A percentile compares a stretch with the other conserved stretches of the same genome.
These are phyloP conservation scores for Choiromyces venosus DNA, from an alignment of 495 filamentous ascomycete genomes.

Conservation along the genomic window DNA sequence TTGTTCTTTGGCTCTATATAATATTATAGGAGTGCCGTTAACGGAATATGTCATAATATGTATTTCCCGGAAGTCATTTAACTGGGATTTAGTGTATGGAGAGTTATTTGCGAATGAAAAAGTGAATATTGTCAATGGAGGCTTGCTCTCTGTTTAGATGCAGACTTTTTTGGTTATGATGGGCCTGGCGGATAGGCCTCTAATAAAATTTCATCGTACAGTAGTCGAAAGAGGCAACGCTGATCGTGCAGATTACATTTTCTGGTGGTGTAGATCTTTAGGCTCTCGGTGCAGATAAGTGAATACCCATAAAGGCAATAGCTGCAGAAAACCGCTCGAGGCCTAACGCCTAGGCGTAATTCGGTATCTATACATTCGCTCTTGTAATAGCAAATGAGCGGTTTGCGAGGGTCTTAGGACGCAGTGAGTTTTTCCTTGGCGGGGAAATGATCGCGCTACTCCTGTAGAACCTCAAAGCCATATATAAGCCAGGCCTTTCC, in stretches of 20 bases:
- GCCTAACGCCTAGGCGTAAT: background rate
- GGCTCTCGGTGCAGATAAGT: background rate
- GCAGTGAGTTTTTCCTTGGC: constrained; percentile 1
- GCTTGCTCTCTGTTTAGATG: too few species aligned
- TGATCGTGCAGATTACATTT: too few species aligned
- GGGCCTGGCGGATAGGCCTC: background rate
- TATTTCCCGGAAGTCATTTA: background rate
- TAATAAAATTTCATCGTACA: background rate
- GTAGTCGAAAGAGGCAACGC: too few species aligned
- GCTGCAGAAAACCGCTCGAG: background rate
- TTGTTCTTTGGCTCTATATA: background rate
- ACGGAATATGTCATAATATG: background rate
- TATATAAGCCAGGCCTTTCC: background rate
- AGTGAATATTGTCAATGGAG: background rate
- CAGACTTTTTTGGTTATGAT: background rate
- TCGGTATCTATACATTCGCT: background rate
- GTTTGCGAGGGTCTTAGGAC: background rate
- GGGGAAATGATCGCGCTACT: background rate
- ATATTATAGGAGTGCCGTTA: background rate
- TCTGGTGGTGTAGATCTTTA: background rate
- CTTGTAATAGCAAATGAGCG: background rate
- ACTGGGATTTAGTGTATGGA: background rate
- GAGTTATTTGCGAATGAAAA: too few species aligned
- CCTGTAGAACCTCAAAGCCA: background rate
- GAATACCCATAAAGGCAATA: background rate